Evolutionary conservation across 768 basidiomycete genomes (phyloP).

Genomic region (Dendrothele bispora): DNA sequence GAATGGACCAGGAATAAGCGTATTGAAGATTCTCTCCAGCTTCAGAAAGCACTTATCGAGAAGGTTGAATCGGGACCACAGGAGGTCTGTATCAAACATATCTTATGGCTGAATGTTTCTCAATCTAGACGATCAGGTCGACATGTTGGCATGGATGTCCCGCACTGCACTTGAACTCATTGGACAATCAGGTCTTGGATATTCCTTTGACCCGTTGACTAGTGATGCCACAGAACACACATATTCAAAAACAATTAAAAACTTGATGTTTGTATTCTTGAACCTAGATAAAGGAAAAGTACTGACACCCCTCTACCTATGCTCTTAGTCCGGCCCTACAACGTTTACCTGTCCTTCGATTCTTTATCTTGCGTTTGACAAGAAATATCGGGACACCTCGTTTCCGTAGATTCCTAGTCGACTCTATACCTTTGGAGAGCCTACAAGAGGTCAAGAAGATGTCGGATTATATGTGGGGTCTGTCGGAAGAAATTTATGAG

Average conservation of each 20-base stretch:
- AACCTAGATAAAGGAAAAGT: neutral
- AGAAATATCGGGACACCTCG: constrained; percentile 22
- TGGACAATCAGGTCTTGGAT: constrained; percentile 6
- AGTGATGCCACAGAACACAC: constrained; percentile 1
- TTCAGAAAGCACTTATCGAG: neutral
- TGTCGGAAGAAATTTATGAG: constrained; percentile 23
- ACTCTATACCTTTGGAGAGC: constrained; percentile 17
- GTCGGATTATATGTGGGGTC: constrained; percentile 26
- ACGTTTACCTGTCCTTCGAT: neutral
- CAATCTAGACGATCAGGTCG: constrained; percentile 14
- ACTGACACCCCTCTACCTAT: neutral
- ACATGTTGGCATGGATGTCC: constrained; percentile 12
- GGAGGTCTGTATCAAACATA: constrained; percentile 18
- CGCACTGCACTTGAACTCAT: constrained; percentile 7
- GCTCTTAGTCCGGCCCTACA: neutral
- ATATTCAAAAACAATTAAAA: neutral
- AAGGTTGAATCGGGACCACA: neutral
- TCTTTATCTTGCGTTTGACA: constrained; percentile 17
- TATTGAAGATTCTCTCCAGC: neutral
- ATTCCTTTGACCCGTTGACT: constrained; percentile 4
- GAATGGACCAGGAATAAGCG: too few relatives aligned
- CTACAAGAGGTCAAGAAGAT: constrained; percentile 25
- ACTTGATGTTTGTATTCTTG: constrained; percentile 2
- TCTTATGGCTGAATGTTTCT: constrained; percentile 19
- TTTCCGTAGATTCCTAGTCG: constrained; percentile 23